phyloP scores from a whole-genome alignment of 1,139 yeast species.

The Zygosaccharomyces pseudobailii region DNA sequence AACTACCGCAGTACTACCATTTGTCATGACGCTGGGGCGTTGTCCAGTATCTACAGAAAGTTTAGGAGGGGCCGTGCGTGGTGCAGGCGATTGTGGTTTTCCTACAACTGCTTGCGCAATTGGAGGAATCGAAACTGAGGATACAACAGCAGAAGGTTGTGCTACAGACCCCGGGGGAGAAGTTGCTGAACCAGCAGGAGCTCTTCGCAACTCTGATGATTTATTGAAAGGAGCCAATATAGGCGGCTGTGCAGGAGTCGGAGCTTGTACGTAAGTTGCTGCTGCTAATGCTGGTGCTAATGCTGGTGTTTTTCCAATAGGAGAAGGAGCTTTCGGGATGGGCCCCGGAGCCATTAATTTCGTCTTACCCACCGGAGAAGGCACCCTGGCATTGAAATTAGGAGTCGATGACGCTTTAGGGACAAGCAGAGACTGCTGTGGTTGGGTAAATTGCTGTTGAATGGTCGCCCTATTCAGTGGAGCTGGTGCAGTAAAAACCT shows the following conservation, averaged over 20 bases:
- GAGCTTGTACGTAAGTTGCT: not conserved
- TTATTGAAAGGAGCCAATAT: not conserved
- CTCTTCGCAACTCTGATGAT: not conserved
- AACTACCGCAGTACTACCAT: not conserved
- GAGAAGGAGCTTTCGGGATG: not conserved
- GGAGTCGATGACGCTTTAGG: constrained; percentile 3
- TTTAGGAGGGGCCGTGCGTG: constrained; percentile 6
- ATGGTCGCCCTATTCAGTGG: not conserved
- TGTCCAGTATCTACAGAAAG: constrained; percentile 8
- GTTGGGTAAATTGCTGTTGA: not conserved
- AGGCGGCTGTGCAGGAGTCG: not conserved
- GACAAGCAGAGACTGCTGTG: not conserved
- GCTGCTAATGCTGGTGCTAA: not conserved
- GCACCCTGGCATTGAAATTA: not conserved
- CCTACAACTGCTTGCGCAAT: not conserved
- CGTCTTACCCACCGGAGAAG: not conserved
- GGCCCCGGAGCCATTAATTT: not conserved
- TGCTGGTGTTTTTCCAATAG: not conserved
- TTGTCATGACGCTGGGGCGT: constrained; percentile 1
- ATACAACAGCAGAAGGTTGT: not conserved
- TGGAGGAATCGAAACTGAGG: not conserved
- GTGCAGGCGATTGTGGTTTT: constrained; percentile 8
- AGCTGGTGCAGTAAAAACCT: not conserved
- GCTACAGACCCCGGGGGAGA: not conserved
- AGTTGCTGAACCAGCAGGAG: not conserved